These are phyloP conservation scores for Emericellopsis cladophorae DNA, from an alignment of 2,329 filamentous ascomycete genomes.

Conservation along the genomic window DNA sequence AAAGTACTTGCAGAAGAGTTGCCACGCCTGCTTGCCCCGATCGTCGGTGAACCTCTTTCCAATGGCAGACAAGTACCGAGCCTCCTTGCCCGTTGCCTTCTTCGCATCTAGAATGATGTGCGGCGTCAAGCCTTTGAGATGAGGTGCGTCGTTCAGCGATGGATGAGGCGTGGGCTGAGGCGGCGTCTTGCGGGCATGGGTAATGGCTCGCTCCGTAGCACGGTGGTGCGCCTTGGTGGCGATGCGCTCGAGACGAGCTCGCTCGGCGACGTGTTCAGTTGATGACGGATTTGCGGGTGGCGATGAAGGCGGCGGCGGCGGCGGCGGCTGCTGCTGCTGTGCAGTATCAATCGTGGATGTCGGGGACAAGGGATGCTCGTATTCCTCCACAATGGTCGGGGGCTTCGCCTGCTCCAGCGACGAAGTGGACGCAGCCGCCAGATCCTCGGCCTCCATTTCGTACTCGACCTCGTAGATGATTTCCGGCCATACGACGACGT, in stretches of 20 bases:
- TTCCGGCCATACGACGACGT: constrained; percentile 72
- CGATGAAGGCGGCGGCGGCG: constrained; percentile 7
- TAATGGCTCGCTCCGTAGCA: constrained; percentile 42
- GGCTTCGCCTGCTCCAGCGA: neutral
- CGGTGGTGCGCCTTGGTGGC: constrained; percentile 40
- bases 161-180: constrained; percentile 41
- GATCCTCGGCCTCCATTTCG: constrained; percentile 53
- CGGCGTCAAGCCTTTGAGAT: constrained; percentile 44
- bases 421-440: constrained; percentile 23
- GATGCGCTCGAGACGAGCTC: constrained; percentile 47
- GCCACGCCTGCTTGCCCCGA: constrained; percentile 56
- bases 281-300: constrained; percentile 20
- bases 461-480: constrained; percentile 72
- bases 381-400: constrained; percentile 5
- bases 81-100: constrained; percentile 66
- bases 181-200: constrained; percentile 35
- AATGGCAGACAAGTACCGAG: constrained; percentile 55
- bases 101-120: constrained; percentile 68
- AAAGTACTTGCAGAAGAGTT: constrained; percentile 69
- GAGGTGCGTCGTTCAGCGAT: constrained; percentile 40
- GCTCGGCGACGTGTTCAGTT: constrained; percentile 44
- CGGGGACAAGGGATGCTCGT: constrained; percentile 1
- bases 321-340: constrained; percentile 9
- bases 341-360: neutral
- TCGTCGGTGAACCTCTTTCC: constrained; percentile 38